phyloP scores from a whole-genome alignment of 1,139 yeast species.

The Scheffersomyces titani region DNA sequence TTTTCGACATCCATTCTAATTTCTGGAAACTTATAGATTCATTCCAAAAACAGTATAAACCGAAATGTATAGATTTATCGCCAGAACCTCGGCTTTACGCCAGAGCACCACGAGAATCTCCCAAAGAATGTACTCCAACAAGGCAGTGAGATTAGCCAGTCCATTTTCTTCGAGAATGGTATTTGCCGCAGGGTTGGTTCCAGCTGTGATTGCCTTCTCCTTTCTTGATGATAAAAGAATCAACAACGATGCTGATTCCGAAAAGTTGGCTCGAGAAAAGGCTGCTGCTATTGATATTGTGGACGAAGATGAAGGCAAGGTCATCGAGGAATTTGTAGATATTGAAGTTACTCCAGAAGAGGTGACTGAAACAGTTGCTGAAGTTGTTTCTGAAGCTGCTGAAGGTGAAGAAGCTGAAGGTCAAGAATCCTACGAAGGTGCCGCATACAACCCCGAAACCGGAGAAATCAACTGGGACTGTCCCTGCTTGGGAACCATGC shows the following conservation, averaged over 20 bases:
- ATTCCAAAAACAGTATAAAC: conserved; percentile 6
- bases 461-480: conserved; percentile 99
- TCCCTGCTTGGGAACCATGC: conserved; percentile 99
- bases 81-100: conserved; percentile 8
- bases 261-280: conserved; percentile 6
- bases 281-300: conserved; percentile 6
- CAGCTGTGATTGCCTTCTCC: conserved; percentile 11
- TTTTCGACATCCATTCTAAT: neutral
- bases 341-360: conserved; percentile 12
- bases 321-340: conserved; percentile 15
- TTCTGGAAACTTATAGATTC: neutral
- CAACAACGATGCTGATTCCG: conserved; percentile 4
- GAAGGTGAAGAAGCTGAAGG: conserved; percentile 14
- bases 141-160: conserved; percentile 2
- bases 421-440: conserved; percentile 40
- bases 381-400: conserved; percentile 7
- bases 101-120: conserved; percentile 13
- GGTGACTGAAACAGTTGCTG: conserved; percentile 25
- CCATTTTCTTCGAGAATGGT: conserved; percentile 4
- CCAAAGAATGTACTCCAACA: conserved; percentile 11
- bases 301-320: conserved; percentile 5
- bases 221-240: conserved; percentile 9
- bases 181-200: conserved; percentile 14
- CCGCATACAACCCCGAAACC: conserved; percentile 94
- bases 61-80: conserved; percentile 13